Evolutionary conservation across 192 early-diverging fungal species (phyloP).

Genomic region (Backusella australiensis): DNA sequence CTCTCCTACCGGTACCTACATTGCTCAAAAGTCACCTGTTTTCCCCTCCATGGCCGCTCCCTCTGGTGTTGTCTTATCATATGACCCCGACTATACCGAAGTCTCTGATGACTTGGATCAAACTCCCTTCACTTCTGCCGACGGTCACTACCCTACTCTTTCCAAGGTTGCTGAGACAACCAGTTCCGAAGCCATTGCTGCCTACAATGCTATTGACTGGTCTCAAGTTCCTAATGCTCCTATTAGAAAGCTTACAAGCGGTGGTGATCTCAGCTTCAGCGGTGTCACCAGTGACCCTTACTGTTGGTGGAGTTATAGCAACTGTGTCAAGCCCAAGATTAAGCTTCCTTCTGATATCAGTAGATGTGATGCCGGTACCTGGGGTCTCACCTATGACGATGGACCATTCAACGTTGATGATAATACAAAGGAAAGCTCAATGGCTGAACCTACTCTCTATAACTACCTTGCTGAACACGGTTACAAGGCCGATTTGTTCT

Average conservation of each 20-base stretch:
- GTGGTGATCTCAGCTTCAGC: conserved; percentile 12
- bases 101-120: neutral
- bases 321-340: conserved; percentile 13
- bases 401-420: conserved; percentile 28
- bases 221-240: conserved; percentile 7
- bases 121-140: neutral
- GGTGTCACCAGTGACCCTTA: conserved; percentile 8
- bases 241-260: conserved; percentile 1
- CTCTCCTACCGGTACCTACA: neutral
- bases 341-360: conserved; percentile 16
- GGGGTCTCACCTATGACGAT: conserved; percentile 48
- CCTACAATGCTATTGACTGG: conserved; percentile 14
- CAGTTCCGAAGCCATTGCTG: conserved; percentile 10
- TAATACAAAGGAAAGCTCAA: neutral
- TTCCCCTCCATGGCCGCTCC: conserved; percentile 13
- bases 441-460: conserved; percentile 20
- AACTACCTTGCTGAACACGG: conserved; percentile 20
- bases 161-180: neutral
- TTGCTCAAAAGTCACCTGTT: conserved; percentile 16
- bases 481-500: conserved; percentile 19
- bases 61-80: conserved; percentile 8
- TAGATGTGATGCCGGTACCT: conserved; percentile 23
- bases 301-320: conserved; percentile 25
- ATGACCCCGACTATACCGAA: neutral
- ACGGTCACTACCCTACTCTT: neutral